These are phyloP conservation scores for Candida neerlandica DNA, from an alignment of 1,139 yeast genomes.

Conservation along the genomic window DNA sequence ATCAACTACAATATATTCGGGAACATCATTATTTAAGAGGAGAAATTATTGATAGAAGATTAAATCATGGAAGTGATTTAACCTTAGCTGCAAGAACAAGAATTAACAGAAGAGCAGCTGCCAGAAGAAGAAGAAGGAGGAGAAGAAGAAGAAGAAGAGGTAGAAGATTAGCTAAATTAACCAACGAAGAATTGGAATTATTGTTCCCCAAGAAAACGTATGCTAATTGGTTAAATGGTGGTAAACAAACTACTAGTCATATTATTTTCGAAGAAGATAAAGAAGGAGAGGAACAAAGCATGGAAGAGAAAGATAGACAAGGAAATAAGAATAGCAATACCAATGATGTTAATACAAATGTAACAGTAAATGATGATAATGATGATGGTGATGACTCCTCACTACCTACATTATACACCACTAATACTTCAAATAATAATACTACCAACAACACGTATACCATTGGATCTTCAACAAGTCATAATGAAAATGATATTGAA, in stretches of 20 bases:
- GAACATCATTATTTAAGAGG: slow-evolving; percentile 34
- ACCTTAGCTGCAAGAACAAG: slow-evolving; percentile 5
- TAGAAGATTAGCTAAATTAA: slow-evolving; percentile 54
- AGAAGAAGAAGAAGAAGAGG: slow-evolving; percentile 40
- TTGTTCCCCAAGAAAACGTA: slow-evolving; percentile 69
- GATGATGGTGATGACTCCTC: slow-evolving; percentile 6
- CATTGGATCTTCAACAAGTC: neutral
- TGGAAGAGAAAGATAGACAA: slow-evolving; percentile 3
- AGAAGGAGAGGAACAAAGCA: slow-evolving; percentile 4
- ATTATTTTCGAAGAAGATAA: no score
- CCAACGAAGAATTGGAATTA: slow-evolving; percentile 62
- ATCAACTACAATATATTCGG: slow-evolving; percentile 39
- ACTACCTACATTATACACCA: neutral
- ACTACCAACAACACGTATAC: neutral
- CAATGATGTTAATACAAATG: neutral
- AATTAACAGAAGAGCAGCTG: no score
- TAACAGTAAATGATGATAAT: neutral
- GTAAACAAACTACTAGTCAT: slow-evolving; percentile 30
- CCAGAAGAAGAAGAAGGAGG: slow-evolving; percentile 17
- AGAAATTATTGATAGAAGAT: slow-evolving; percentile 33
- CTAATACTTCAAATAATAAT: neutral
- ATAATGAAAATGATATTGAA: neutral
- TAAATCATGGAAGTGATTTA: slow-evolving; percentile 8
- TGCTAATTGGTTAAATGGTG: slow-evolving; percentile 62
- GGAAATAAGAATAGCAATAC: neutral